Base-by-base conservation (phyloP, 257 asterid genomes). In the Solanum pinnatisectum region DNA sequence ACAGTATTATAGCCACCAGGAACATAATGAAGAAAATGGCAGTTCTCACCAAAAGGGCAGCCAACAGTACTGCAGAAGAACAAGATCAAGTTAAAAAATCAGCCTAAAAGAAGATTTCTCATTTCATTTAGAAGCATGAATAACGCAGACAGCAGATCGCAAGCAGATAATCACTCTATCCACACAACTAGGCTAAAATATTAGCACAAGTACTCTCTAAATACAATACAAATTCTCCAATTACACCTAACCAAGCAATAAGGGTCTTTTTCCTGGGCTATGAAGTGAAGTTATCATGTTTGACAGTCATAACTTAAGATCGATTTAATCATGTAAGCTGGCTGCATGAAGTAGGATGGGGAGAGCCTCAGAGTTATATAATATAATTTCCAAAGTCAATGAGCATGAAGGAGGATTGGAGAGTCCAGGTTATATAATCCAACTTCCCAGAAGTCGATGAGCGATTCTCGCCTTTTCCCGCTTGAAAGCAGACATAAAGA, bases 1-100 rank as follows among this genome's bases (percentile, higher is more conserved):
- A 95, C 98, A 3, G 97, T 93, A 82, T 93, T 95, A 59, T 95
- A 95, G 87, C 98, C 99, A 73, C 99, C 98, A 9, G 97, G 98
- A 27, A 95, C 95, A 42, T 91, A 82, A 93, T 96, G 99, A 85
- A 96, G 98, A 91, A 95, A 96, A 91, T 96, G 99, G 90, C 99
- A 96, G 86, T 91, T 92, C 92, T 96, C 96, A 27, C 98, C 96
- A 73, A 94, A 94, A 37, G 91, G 93, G 84, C 95, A 93, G 52
- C 96, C 96, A 22, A 96, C 92, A 78, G 91, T 92, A 89, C 99
- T 96, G 94, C 93, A 92, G 8, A 56, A 52, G 63, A 40, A 78
- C 30, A 37, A 27, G 63, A 84, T 35, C 35, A 56, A 49, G 18
- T 32, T 14, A 65, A 39, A 12, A 39, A 4, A 8, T 74, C 35